These are phyloP conservation scores for Cyberlindnera xylosilytica DNA, from an alignment of 805 yeast species.

Conservation along the genomic window DNA sequence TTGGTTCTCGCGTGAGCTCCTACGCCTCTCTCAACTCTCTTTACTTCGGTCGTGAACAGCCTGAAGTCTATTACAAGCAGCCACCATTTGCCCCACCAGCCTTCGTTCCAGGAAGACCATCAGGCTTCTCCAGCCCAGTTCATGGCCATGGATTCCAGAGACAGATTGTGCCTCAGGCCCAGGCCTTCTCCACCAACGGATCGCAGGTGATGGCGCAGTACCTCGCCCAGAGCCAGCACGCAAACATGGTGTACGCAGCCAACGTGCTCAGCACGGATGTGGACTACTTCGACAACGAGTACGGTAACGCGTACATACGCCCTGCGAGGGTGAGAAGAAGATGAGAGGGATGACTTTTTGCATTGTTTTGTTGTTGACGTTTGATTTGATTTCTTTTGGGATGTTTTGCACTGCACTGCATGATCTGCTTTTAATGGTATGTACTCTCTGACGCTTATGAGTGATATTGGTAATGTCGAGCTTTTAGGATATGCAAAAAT, in stretches of 20 bases:
- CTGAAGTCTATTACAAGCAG: constrained; percentile 7
- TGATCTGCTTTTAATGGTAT: too few species aligned
- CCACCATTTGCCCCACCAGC: constrained; percentile 20
- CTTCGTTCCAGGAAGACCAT: constrained; percentile 4
- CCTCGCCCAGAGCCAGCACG: constrained; percentile 68
- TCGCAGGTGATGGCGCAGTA: constrained; percentile 79
- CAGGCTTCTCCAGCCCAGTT: background rate
- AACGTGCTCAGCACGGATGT: constrained; percentile 48
- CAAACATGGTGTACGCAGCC: constrained; percentile 50
- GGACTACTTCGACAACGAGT: constrained; percentile 14
- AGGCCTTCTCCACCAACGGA: constrained; percentile 39
- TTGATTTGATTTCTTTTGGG: too few species aligned
- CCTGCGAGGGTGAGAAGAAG: constrained; percentile 8
- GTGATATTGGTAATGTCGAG: too few species aligned
- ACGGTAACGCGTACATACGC: constrained; percentile 13
- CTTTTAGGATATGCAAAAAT: too few species aligned
- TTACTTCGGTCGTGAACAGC: constrained; percentile 12
- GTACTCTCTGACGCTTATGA: too few species aligned
- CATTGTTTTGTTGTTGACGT: too few species aligned
- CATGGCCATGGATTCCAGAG: background rate
- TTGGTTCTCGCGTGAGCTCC: constrained; percentile 17
- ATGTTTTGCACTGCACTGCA: too few species aligned
- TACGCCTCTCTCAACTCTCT: constrained; percentile 19
- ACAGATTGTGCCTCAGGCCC: background rate
- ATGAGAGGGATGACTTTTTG: too few species aligned